phyloP scores from a whole-genome alignment of 2,329 filamentous ascomycete genomes.

The Exophiala dermatitidis region DNA sequence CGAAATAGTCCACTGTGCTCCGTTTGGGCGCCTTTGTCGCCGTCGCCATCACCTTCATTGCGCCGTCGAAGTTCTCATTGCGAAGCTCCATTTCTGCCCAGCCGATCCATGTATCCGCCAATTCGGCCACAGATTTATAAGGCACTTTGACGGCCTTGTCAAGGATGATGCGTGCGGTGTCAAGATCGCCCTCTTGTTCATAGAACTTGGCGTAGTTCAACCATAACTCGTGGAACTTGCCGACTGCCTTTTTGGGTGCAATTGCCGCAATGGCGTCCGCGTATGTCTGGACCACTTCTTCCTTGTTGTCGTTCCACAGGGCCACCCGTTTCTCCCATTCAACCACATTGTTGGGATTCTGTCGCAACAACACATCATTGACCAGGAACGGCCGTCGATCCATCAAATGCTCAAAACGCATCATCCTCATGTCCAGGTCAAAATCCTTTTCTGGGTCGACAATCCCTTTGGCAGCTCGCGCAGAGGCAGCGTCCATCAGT shows the following conservation, averaged over 20 bases:
- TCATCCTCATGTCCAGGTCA: conserved; percentile 92
- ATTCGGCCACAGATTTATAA: conserved; percentile 92
- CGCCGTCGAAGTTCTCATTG: conserved; percentile 91
- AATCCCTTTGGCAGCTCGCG: conserved; percentile 68
- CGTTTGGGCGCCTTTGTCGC: conserved; percentile 93
- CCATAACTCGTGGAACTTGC: conserved; percentile 92
- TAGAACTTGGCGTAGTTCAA: conserved; percentile 96
- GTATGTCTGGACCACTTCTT: conserved; percentile 88
- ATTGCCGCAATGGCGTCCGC: conserved; percentile 89
- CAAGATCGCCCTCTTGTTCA: conserved; percentile 75
- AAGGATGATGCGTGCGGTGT: conserved; percentile 84
- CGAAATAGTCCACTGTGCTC: conserved; percentile 98
- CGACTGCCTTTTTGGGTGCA: conserved; percentile 86
- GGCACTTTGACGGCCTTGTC: conserved; percentile 97
- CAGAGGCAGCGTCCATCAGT: conserved; percentile 79
- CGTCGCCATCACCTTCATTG: conserved; percentile 92
- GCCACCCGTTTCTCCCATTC: conserved; percentile 98
- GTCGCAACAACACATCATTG: conserved; percentile 88
- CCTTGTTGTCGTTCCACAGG: conserved; percentile 88
- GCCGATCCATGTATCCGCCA: conserved; percentile 97
- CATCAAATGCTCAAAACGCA: conserved; percentile 97
- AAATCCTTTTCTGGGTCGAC: conserved; percentile 80
- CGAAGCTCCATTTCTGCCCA: conserved; percentile 98
- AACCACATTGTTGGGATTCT: conserved; percentile 91
- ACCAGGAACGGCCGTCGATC: conserved; percentile 90